These are phyloP conservation scores for Triticum monococcum DNA, from an alignment of 176 grass and related monocot species.

Conservation along the genomic window DNA sequence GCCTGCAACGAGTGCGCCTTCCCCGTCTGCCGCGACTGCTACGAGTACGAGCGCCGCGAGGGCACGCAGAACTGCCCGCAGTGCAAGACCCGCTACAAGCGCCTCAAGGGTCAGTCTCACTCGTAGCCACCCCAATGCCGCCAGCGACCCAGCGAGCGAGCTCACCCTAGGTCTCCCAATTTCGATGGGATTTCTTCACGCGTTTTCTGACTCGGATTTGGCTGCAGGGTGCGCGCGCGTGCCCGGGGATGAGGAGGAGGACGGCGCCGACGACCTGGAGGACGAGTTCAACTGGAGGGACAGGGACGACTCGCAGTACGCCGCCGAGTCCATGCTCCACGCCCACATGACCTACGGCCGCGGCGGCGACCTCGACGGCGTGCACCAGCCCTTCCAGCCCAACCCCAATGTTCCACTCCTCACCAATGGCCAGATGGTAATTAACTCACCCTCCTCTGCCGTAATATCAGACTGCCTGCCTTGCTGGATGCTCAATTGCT, in stretches of 20 bases:
- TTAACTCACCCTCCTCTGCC: not conserved
- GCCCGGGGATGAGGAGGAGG: conserved; percentile 76
- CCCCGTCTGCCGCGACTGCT: conserved; percentile 69
- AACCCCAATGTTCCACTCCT: conserved; percentile 70
- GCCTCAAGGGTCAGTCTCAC: conserved; percentile 42
- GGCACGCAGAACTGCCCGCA: conserved; percentile 71
- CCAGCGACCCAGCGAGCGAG: not conserved
- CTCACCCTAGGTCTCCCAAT: not conserved
- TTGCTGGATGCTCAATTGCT: not conserved
- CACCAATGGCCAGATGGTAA: conserved; percentile 82
- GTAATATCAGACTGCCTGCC: too few species aligned
- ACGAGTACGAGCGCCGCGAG: conserved; percentile 72
- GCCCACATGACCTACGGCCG: conserved; percentile 77
- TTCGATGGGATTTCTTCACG: not conserved
- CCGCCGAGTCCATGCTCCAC: conserved; percentile 64
- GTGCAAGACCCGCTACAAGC: conserved; percentile 73
- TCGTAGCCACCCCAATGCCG: not conserved
- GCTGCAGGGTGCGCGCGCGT: conserved; percentile 57
- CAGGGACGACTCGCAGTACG: conserved; percentile 44
- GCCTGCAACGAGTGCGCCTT: conserved; percentile 83
- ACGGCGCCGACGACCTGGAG: conserved; percentile 74
- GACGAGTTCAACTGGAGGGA: conserved; percentile 73
- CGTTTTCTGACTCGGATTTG: not conserved
- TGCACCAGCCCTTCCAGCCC: conserved; percentile 40
- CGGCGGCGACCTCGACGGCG: conserved; percentile 42